A percentile compares a stretch with the other conserved stretches of the same genome.
Evolutionary conservation across 306 rosid genomes (phyloP).

Genomic region (Vigna trinervia): DNA sequence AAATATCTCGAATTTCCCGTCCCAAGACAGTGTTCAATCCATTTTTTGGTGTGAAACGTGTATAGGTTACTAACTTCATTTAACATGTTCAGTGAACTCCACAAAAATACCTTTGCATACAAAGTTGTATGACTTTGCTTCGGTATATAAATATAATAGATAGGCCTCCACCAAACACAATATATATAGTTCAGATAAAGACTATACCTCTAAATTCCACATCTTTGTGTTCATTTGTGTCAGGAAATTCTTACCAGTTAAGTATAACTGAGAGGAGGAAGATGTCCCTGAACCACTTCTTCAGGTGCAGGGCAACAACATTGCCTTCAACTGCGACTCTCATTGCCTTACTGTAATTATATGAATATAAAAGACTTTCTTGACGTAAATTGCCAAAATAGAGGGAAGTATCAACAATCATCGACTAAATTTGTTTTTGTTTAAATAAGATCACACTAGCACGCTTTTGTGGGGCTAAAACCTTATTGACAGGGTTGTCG

Average conservation of each 20-base stretch:
- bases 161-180: background rate
- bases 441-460: slow-evolving; percentile 35
- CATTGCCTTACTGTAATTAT: slow-evolving; percentile 49
- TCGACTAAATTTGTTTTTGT: slow-evolving; percentile 14
- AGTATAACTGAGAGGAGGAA: slow-evolving; percentile 34
- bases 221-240: background rate
- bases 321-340: slow-evolving; percentile 44
- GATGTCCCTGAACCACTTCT: slow-evolving; percentile 3
- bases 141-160: background rate
- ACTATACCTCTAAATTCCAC: too few relatives aligned
- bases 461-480: slow-evolving; percentile 35
- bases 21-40: too few relatives aligned
- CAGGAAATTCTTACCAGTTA: slow-evolving; percentile 14
- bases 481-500: background rate
- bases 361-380: slow-evolving; percentile 39
- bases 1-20: too few relatives aligned
- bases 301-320: slow-evolving; percentile 36
- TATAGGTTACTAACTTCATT: background rate
- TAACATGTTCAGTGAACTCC: background rate
- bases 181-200: slow-evolving; percentile 7
- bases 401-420: slow-evolving; percentile 13
- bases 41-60: too few relatives aligned
- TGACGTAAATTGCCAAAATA: slow-evolving; percentile 11
- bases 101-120: background rate
- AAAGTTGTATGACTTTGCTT: background rate